Base-by-base conservation (phyloP, 305 asterid species). In the Fraxinus floribunda region DNA sequence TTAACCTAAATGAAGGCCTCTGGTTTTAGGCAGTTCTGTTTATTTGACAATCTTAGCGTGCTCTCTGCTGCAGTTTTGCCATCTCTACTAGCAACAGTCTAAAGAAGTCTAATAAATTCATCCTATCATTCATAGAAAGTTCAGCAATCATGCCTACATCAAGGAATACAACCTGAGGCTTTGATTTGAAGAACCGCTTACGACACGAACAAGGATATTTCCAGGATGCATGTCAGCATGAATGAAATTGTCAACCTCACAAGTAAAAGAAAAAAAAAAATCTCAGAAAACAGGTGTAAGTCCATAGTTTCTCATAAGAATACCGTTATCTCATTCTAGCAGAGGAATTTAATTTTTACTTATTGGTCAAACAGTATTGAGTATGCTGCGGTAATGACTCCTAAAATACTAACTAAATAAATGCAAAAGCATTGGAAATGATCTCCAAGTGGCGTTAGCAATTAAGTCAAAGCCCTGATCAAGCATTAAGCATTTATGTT, bases 191-290 rank as follows among this genome's bases (percentile, higher is more conserved):
- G 83, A 94, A 82, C 81, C 57, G 91, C 84, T 90, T 93, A 60
- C 90, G 88, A 76, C 92, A 29, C 97, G 94, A 70, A 94, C 99
- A 80, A 94, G 98, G 86, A 96, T 94, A 89, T 94, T 96, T 78
- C 99, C 99, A 34, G 99, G 99, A 84, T 96, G 99, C 98, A 93
- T 93, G 85, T 94, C 98, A 13, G 99, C 99, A 84, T 96, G 99
- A 86, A 96, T 92, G 80, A 96, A 96, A 88, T 94, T 96, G 91
- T 96, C 98, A n/a, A 96, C 98, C 99, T 94, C 91, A 81, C 49
- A 89, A 68, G 73, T 11, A 74, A 79, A 78, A 5, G 13, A 3
- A 38, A 82, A 49, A 60, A 49, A 60, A 62, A 73, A 30, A 81
- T 52, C 55, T 79, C 86, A 83, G 81, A 74, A 75, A 72, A 7